A percentile compares a stretch with the other conserved stretches of the same genome.
Conservation (phyloP, 1,284 basidiomycete genomes). For the Golubevia pallescens region DNA sequence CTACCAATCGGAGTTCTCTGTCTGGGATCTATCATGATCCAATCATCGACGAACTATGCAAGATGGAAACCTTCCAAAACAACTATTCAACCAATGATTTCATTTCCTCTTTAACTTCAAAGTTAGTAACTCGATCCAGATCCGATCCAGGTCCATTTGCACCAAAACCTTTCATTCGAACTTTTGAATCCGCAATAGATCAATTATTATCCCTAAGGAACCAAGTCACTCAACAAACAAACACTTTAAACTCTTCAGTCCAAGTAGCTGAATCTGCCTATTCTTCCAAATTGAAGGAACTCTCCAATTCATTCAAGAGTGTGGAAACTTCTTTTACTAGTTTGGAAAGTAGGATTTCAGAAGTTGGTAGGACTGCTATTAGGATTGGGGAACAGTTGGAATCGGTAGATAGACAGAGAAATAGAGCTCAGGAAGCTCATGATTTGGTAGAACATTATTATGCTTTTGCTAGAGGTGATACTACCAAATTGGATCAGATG, state of each 20-base stretch:
- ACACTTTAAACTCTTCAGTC: constrained; percentile 89
- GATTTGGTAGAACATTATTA: constrained; percentile 64
- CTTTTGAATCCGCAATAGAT: constrained; percentile 88
- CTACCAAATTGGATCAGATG: constrained; percentile 40
- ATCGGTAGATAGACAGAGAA: constrained; percentile 53
- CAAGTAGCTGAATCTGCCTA: constrained; percentile 90
- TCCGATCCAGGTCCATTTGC: constrained; percentile 73
- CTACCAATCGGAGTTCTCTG: too few relatives aligned
- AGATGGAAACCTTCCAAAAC: constrained; percentile 4
- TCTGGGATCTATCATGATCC: background rate
- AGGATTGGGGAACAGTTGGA: constrained; percentile 73
- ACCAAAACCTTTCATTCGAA: constrained; percentile 87
- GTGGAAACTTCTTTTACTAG: constrained; percentile 48
- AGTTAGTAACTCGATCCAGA: constrained; percentile 37
- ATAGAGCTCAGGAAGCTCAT: constrained; percentile 55
- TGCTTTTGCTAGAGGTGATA: constrained; percentile 59
- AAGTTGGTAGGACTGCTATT: constrained; percentile 91
- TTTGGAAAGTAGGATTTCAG: constrained; percentile 65
- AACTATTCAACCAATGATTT: constrained; percentile 50
- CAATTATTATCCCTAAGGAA: constrained; percentile 81
- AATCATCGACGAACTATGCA: constrained; percentile 1
- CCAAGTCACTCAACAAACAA: constrained; percentile 84
- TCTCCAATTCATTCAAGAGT: constrained; percentile 85
- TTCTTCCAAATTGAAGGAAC: constrained; percentile 86
- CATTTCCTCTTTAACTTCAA: constrained; percentile 44